phyloP scores from a whole-genome alignment of 225 moss, liverwort and hornwort genomes.

The Marchantia paleacea region DNA sequence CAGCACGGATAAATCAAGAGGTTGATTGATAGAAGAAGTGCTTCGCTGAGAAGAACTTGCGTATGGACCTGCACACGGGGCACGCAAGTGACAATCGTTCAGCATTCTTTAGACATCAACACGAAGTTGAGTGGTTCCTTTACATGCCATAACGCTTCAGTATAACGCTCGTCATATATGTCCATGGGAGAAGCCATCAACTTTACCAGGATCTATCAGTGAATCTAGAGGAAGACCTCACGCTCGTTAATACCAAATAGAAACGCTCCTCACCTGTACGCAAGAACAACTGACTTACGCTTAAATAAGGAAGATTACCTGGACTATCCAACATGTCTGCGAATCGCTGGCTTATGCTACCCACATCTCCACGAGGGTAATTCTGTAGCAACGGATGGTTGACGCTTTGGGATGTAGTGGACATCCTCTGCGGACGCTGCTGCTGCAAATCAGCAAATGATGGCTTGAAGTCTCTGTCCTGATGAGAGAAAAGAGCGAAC shows the following conservation, averaged over 20 bases:
- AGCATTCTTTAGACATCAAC: background rate
- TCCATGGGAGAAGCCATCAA: background rate
- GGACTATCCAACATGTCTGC: constrained; percentile 44
- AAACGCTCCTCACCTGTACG: no score
- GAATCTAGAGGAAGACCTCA: no score
- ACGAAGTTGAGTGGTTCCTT: background rate
- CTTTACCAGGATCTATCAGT: no score
- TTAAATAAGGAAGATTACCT: constrained; percentile 14
- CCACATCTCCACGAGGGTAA: constrained; percentile 24
- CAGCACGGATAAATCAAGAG: constrained; percentile 31
- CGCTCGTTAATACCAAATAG: no score
- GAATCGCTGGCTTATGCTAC: constrained; percentile 24
- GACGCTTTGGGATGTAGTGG: background rate
- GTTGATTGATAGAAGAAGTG: constrained; percentile 12
- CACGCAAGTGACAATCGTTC: background rate
- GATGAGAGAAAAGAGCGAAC: constrained; percentile 22
- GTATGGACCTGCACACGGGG: constrained; percentile 29
- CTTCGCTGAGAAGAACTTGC: constrained; percentile 8
- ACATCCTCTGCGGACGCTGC: constrained; percentile 20
- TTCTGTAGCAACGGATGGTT: background rate
- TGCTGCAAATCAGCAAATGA: constrained; percentile 23
- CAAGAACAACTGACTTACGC: background rate
- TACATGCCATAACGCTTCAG: no score
- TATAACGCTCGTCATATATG: background rate
- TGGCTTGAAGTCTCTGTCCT: constrained; percentile 36